Evolutionary conservation across 2,329 filamentous ascomycete species (phyloP).

Genomic region (Parastagonospora avenae): DNA sequence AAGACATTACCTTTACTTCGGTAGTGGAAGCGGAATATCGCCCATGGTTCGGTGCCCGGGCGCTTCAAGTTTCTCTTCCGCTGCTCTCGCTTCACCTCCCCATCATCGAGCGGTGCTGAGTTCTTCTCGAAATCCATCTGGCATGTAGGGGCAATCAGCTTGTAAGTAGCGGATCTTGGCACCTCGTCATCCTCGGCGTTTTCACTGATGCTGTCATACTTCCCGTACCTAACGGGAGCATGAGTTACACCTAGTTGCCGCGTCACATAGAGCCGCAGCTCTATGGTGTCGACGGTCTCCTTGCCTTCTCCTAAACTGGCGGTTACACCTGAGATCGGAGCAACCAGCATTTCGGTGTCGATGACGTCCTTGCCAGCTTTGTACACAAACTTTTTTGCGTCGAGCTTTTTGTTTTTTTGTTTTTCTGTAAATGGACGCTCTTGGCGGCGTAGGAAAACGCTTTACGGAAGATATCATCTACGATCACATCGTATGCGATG

Average conservation of each 20-base stretch:
- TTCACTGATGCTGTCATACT: conserved; percentile 11
- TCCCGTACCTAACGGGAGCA: conserved; percentile 8
- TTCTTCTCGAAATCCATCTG: conserved; percentile 29
- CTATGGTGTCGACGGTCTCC: conserved; percentile 37
- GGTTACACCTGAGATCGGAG: conserved; percentile 67
- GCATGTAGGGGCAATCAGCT: conserved; percentile 23
- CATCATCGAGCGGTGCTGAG: conserved; percentile 12
- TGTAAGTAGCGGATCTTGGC: conserved; percentile 11
- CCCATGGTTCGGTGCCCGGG: conserved; percentile 46
- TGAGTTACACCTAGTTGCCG: conserved; percentile 25
- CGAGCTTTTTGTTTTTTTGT: conserved; percentile 34
- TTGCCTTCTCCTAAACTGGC: conserved; percentile 7
- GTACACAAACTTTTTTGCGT: conserved; percentile 23
- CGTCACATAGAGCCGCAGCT: conserved; percentile 36
- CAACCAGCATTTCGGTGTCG: conserved; percentile 90
- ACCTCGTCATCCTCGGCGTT: neutral
- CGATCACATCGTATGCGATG: conserved; percentile 41
- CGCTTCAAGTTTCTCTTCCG: conserved; percentile 23
- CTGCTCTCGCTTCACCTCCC: conserved; percentile 6
- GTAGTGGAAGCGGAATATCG: conserved; percentile 50
- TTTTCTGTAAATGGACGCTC: conserved; percentile 16
- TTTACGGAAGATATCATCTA: conserved; percentile 46
- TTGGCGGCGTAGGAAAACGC: conserved; percentile 9
- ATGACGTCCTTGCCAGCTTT: conserved; percentile 60
- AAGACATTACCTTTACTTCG: conserved; percentile 31